Base-by-base conservation (phyloP, 352 stramenopile genomes). In the Pythium diclinum region DNA sequence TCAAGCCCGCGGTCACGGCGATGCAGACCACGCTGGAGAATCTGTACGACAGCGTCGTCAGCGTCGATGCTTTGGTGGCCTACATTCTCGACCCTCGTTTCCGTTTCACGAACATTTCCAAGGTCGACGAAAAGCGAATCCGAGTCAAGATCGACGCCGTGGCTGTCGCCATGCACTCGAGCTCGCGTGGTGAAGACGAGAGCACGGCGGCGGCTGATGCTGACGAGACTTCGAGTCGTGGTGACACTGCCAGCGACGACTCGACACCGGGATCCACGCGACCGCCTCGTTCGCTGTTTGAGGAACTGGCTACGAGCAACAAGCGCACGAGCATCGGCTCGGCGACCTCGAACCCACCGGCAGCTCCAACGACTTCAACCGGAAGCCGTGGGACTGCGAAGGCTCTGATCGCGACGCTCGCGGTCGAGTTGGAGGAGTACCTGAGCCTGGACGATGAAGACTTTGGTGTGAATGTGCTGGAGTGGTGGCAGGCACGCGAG, bases 81-180 rank as follows among this genome's bases (percentile, higher is more conserved):
- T 69, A 56, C 48, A 58, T 64, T 6, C 49, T 69, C 4, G 63
- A 69, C 28, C 63, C 63, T 16, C 56, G 63, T 25, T 63, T 69
- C 25, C 63, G 56, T 0, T 56, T 60, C 19, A 23, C 49, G 6
- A 25, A 60, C 36, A 56, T 69, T 8, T 58, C 62, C 2, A 40
- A 32, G 13, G 25, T n/a, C 8, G 62, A 68, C 6, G 46, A 63
- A 47, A 44, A 19, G 17, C 55, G 54, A 5, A 40, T 68, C 16
- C 62, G 62, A 28, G 11, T 17, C 19, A 19, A 25, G 16, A 34
- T 67, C 44, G 33, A 46, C 14, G 52, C 21, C 16, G 21, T 55
- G 1, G 23, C 28, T 7, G 11, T 55, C 7, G 48, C 23, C 21
- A 34, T 19, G 28, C 11, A 55, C 21, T 1, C 21, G 21, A 55